Evolutionary conservation across 2,329 filamentous ascomycete genomes (phyloP).

Genomic region (Penicillium paneum): DNA sequence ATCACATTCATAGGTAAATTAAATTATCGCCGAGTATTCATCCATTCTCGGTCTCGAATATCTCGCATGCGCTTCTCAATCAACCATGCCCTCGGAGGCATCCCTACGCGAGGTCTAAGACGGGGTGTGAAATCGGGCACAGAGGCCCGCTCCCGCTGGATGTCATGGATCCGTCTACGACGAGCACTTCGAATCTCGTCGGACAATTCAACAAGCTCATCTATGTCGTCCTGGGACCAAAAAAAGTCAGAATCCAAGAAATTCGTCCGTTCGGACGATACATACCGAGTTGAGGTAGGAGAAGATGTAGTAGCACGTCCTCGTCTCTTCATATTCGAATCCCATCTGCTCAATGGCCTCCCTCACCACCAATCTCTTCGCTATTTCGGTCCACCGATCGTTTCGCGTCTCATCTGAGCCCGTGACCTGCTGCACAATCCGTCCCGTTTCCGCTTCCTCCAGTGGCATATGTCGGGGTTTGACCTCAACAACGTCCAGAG

Average conservation of each 20-base stretch:
- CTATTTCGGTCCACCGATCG: constrained; percentile 94
- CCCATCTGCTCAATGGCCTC: constrained; percentile 82
- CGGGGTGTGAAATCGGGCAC: constrained; percentile 5
- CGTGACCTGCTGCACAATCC: constrained; percentile 46
- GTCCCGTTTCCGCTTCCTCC: constrained; percentile 57
- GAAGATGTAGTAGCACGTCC: constrained; percentile 87
- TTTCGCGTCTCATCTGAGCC: constrained; percentile 42
- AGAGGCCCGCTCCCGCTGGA: constrained; percentile 48
- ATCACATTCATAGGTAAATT: neutral
- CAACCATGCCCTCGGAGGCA: constrained; percentile 20
- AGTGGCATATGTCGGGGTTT: constrained; percentile 32
- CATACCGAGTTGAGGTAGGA: constrained; percentile 84
- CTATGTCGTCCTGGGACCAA: constrained; percentile 72
- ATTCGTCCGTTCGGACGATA: constrained; percentile 22
- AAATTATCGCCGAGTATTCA: constrained; percentile 19
- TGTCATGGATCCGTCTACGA: constrained; percentile 57
- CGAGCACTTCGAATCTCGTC: constrained; percentile 73
- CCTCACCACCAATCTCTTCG: constrained; percentile 81
- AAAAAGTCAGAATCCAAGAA: neutral
- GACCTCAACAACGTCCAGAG: constrained; percentile 20
- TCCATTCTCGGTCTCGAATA: constrained; percentile 28
- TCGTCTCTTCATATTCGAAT: constrained; percentile 88
- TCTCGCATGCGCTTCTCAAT: constrained; percentile 24
- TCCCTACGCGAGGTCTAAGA: constrained; percentile 11
- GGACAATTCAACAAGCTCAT: constrained; percentile 76